These are phyloP conservation scores for Henckelia pumila DNA, from an alignment of 257 asterid genomes.

Conservation along the genomic window DNA sequence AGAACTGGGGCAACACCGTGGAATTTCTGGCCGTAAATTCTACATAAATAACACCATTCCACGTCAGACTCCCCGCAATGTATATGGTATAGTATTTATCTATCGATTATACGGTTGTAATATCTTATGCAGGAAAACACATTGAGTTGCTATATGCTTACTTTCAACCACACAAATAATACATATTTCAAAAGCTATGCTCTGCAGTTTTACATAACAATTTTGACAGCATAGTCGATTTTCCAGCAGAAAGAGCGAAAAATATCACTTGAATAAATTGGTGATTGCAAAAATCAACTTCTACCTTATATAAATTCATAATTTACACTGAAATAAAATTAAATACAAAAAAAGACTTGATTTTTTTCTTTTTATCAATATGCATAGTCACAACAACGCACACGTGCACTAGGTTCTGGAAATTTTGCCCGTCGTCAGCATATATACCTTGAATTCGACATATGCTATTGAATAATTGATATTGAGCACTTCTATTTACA, in stretches of 20 bases:
- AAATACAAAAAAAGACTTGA: no score
- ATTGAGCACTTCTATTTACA: no score
- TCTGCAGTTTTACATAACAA: not conserved
- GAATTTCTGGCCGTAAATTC: conserved; percentile 91
- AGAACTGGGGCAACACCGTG: conserved; percentile 83
- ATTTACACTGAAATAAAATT: no score
- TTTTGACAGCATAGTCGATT: not conserved
- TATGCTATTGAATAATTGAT: not conserved
- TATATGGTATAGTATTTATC: no score
- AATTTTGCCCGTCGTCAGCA: not conserved
- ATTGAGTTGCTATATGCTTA: not conserved
- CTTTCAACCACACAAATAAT: no score
- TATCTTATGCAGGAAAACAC: no score
- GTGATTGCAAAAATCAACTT: no score
- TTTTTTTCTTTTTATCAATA: no score
- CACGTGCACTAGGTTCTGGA: no score
- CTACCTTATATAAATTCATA: no score
- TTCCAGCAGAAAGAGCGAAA: not conserved
- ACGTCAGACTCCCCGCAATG: no score
- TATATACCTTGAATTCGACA: not conserved
- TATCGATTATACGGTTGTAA: not conserved
- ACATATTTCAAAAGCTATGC: not conserved
- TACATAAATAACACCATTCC: conserved; percentile 25
- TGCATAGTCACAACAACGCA: no score
- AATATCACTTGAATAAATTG: not conserved